Evolutionary conservation across 805 yeast genomes (phyloP).

Genomic region (Candida awuae): DNA sequence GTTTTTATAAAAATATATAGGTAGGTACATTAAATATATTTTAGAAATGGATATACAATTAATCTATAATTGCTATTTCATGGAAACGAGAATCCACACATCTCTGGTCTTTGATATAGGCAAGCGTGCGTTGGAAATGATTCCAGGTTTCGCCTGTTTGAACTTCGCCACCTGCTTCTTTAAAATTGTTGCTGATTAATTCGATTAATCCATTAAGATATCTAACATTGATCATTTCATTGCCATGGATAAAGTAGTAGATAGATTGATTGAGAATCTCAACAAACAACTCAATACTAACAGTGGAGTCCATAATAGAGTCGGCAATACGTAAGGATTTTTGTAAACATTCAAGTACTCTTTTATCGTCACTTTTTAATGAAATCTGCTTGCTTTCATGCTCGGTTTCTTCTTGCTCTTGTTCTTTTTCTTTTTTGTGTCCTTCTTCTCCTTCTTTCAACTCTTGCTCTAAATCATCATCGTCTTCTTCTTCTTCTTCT

Average conservation of each 20-base stretch:
- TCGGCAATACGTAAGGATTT: slow-evolving; percentile 86
- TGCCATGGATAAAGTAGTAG: slow-evolving; percentile 79
- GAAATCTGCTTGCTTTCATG: slow-evolving; percentile 16
- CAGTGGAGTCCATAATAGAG: slow-evolving; percentile 76
- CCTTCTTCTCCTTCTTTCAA: neutral
- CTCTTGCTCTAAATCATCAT: slow-evolving; percentile 27
- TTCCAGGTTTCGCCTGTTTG: slow-evolving; percentile 27
- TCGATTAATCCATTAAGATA: slow-evolving; percentile 84
- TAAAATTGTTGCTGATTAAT: slow-evolving; percentile 61
- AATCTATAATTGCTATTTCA: slow-evolving; percentile 6
- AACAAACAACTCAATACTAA: slow-evolving; percentile 73
- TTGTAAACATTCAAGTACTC: slow-evolving; percentile 87
- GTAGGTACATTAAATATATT: too few relatives aligned
- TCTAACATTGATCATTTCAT: slow-evolving; percentile 55
- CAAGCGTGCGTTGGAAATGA: slow-evolving; percentile 66
- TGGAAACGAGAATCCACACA: slow-evolving; percentile 59
- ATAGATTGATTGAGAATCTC: slow-evolving; percentile 84
- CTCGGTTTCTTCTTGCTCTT: slow-evolving; percentile 27
- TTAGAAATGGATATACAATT: too few relatives aligned
- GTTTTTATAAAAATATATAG: neutral
- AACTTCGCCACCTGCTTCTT: slow-evolving; percentile 9
- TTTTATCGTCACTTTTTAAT: slow-evolving; percentile 40
- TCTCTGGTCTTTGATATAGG: slow-evolving; percentile 61
- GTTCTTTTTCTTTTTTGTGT: slow-evolving; percentile 33
- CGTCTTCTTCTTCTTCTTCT: slow-evolving; percentile 15